These are phyloP conservation scores for Beta corolliflora DNA, from an alignment of 179 eudicot species.

Conservation along the genomic window DNA sequence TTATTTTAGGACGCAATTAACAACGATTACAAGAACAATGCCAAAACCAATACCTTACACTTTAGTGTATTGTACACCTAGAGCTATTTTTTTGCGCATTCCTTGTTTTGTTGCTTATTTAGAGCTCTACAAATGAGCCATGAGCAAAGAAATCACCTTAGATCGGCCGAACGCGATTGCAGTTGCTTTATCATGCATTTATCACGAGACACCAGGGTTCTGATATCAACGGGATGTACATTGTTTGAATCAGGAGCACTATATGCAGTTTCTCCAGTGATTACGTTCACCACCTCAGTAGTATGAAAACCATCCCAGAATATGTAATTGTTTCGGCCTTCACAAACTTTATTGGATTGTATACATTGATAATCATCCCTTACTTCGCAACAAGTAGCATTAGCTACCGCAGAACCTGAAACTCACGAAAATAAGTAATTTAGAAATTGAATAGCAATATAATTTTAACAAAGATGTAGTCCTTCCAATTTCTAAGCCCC, in stretches of 20 bases:
- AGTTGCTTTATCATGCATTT: not conserved
- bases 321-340: slow-evolving; percentile 22
- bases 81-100: no score
- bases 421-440: not conserved
- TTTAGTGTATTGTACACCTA: no score
- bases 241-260: slow-evolving; percentile 12
- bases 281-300: slow-evolving; percentile 29
- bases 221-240: slow-evolving; percentile 40
- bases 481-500: not conserved
- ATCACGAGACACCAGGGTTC: slow-evolving; percentile 20
- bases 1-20: no score
- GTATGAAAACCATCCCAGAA: slow-evolving; percentile 38
- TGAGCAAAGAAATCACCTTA: not conserved
- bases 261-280: slow-evolving; percentile 30
- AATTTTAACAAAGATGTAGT: no score
- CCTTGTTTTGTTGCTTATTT: no score
- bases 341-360: slow-evolving; percentile 6
- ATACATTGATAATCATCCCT: slow-evolving; percentile 16
- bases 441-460: not conserved
- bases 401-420: slow-evolving; percentile 24
- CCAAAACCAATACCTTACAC: no score
- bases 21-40: no score
- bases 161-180: no score
- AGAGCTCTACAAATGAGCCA: no score
- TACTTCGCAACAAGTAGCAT: slow-evolving; percentile 28